Evolutionary conservation across 495 filamentous ascomycete genomes (phyloP), one percentile per base, ranked within the genome.

Genomic region (Pseudoneurospora amorphoporcata): DNA sequence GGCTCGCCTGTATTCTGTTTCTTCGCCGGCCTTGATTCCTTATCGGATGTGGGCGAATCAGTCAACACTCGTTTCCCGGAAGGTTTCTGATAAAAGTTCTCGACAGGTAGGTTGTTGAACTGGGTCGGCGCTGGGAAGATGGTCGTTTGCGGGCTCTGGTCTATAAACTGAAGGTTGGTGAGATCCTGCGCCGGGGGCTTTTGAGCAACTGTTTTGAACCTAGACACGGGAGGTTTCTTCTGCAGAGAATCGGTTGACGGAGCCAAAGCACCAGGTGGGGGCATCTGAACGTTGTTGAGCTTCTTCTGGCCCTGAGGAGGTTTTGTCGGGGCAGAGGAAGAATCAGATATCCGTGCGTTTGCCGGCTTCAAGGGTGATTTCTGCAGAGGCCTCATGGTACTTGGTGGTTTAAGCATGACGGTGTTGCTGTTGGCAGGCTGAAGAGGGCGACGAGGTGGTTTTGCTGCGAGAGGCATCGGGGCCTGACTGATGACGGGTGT

Each of bases 161-260:
- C 84, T 70, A 76, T 81, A 75, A 72, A 81, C 76, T 76, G 86
- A 78, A 78, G 81, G 86, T 88, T 84, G 77, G 90, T 38, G 68
- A 23, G 39, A 87, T 84, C 77, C 89, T 88, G 47, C 89, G 90
- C 45, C 87, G 86, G 90, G 32, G 92, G 81, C 76, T 89, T 90
- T 72, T 91, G 88, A 32, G 88, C 87, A 75, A 88, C 83, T 37
- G 85, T 85, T 78, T 88, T 86, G 81, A 87, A 87, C 74, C 83
- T 82, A n/a, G 85, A 86, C 81, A 89, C 87, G 8, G 90, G 86
- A 32, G 83, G 80, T 71, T 91, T 93, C 85, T 97, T 97, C 76
- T 89, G 83, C 38, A 92, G 92, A 16, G 94, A 95, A 82, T 95
- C 94, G n/a, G 93, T 97, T 68, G 86, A 85, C 76, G 91, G 91